Evolutionary conservation across 495 filamentous ascomycete genomes (phyloP).

Genomic region (Glonium stellatum): DNA sequence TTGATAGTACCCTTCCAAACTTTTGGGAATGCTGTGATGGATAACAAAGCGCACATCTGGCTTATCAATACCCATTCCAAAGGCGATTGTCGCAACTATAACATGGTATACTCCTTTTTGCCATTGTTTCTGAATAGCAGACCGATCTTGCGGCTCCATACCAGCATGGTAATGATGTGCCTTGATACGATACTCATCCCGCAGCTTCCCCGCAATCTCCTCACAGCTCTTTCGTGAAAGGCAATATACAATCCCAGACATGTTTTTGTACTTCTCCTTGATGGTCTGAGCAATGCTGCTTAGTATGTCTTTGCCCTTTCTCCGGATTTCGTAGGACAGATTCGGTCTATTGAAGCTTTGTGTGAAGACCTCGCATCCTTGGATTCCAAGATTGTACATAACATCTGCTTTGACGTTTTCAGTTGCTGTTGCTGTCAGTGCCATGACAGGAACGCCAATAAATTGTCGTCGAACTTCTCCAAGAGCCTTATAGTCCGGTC

Average conservation of each 20-base stretch:
- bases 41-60: conserved; percentile 92
- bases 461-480: conserved; percentile 62
- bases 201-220: conserved; percentile 62
- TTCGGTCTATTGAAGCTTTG: conserved; percentile 96
- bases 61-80: conserved; percentile 99
- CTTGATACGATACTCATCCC: conserved; percentile 53
- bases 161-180: conserved; percentile 83
- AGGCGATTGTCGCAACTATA: conserved; percentile 97
- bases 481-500: conserved; percentile 88
- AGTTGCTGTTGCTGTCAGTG: conserved; percentile 90
- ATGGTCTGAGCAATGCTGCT: conserved; percentile 68
- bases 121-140: conserved; percentile 68
- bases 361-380: conserved; percentile 64
- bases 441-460: conserved; percentile 80
- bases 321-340: conserved; percentile 72
- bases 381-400: conserved; percentile 77
- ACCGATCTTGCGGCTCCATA: conserved; percentile 57
- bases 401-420: conserved; percentile 86
- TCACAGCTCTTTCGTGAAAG: conserved; percentile 80
- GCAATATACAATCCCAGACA: conserved; percentile 92
- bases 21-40: conserved; percentile 85
- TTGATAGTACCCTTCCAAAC: conserved; percentile 96
- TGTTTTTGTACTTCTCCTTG: conserved; percentile 51
- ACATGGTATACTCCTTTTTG: conserved; percentile 72
- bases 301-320: conserved; percentile 52